Base-by-base conservation (phyloP, 208 protist species). In the Crithidia brevicula region DNA sequence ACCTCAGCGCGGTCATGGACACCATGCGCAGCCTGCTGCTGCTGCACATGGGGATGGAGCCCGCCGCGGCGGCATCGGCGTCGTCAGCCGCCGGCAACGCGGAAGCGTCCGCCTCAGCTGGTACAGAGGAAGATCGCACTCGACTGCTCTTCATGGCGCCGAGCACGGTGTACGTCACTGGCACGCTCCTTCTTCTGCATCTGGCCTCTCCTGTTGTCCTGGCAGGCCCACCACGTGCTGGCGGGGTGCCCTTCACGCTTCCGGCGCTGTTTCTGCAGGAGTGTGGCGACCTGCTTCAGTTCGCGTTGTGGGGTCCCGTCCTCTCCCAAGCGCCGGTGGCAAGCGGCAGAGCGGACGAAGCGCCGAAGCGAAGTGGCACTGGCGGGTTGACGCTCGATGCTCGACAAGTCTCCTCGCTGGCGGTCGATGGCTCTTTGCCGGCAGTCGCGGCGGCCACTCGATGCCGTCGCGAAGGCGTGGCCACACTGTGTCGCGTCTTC, bases 151-250 rank as follows among this genome's bases (percentile, higher is more conserved):
- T 78, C 42, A 78, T 73, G 72, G 77, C 64, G 15, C 52, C 71
- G 15, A 71, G 58, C 34, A 53, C 56, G 18, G 49, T 67, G 33
- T 42, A 68, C 25, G 61, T 77, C 18, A 70, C 67, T 27, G 79
- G 81, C 0, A 53, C 60, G n/a, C 70, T 91, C 9, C 46, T 91
- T 53, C 42, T 82, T 34, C 72, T 91, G 31, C 82, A 88, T 52
- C 86, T 88, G 68, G 79, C 74, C 33, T 73, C 78, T 2, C 62
- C 73, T 1, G 67, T 59, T 4, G 38, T 67, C 31, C 34, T 82
- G 27, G 58, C 62, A 15, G 68, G 27, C 13, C 60, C 80, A 11
- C 70, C 73, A 22, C 72, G 54, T 4, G 42, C 61, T 5, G 67
- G 69, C 25, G 71, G 63, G 43, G 38, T 69, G 38, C 47, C 65